Evolutionary conservation across 2,329 filamentous ascomycete genomes (phyloP).

Genomic region (Epichloe brachyelytri): DNA sequence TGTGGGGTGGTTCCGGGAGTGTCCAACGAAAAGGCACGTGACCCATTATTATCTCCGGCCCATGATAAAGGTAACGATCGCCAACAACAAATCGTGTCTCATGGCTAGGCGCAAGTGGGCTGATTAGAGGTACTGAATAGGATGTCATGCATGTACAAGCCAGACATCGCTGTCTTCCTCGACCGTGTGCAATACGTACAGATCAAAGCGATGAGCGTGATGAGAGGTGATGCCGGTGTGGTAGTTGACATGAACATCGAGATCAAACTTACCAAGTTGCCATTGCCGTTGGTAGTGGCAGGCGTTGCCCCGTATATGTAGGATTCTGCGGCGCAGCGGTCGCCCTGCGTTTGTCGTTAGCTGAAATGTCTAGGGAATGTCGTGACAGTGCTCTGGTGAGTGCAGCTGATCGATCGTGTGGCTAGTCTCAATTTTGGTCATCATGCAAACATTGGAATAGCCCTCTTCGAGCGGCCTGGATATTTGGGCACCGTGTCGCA

Average conservation of each 20-base stretch:
- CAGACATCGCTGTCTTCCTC: background rate
- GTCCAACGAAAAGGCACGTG: slow-evolving; percentile 18
- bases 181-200: too few relatives aligned
- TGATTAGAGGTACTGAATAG: background rate
- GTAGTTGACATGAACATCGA: background rate
- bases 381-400: background rate
- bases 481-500: background rate
- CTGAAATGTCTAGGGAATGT: background rate
- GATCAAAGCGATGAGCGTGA: background rate
- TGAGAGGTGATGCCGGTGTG: background rate
- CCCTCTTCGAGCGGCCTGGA: background rate
- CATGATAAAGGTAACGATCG: slow-evolving; percentile 2
- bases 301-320: slow-evolving; percentile 22
- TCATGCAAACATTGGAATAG: background rate
- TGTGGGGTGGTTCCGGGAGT: background rate
- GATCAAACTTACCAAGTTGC: slow-evolving; percentile 25
- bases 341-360: slow-evolving; percentile 8
- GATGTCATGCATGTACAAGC: background rate
- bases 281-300: slow-evolving; percentile 27
- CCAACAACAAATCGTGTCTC: background rate
- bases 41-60: slow-evolving; percentile 10
- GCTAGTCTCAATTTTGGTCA: too few relatives aligned
- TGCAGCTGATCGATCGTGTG: background rate
- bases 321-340: slow-evolving; percentile 10
- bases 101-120: background rate